Evolutionary conservation across 139 green algal species (phyloP).

Genomic region (Auxenochlorella protothecoides): DNA sequence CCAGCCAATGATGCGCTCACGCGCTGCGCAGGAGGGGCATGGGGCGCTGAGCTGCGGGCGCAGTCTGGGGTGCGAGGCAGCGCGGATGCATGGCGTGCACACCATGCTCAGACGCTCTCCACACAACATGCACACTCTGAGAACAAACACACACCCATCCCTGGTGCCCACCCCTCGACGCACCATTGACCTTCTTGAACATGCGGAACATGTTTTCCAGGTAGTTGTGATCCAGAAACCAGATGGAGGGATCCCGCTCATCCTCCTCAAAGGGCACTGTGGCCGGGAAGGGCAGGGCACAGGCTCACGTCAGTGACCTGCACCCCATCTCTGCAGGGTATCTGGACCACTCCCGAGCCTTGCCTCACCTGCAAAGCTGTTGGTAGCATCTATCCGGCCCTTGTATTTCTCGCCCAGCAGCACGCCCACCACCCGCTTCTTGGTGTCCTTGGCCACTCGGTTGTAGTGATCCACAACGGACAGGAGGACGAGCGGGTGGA

Average conservation of each 20-base stretch:
- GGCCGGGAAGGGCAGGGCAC: not conserved
- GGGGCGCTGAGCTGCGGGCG: not conserved
- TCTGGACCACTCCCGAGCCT: not conserved
- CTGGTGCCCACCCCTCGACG: not conserved
- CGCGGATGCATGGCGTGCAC: too few species aligned
- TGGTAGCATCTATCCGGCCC: slow-evolving; percentile 86
- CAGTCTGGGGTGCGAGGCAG: too few species aligned
- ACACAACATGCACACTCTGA: too few species aligned
- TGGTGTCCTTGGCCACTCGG: slow-evolving; percentile 88
- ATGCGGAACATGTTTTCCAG: slow-evolving; percentile 94
- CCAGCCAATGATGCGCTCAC: slow-evolving; percentile 93
- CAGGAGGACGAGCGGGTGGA: slow-evolving; percentile 95
- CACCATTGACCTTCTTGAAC: slow-evolving; percentile 99
- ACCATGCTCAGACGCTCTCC: too few species aligned
- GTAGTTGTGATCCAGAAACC: slow-evolving; percentile 99
- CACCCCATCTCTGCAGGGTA: not conserved
- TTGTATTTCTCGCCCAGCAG: slow-evolving; percentile 82
- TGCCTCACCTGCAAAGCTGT: slow-evolving; percentile 85
- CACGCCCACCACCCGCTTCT: slow-evolving; percentile 89
- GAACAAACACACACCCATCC: too few species aligned
- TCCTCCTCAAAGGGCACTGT: slow-evolving; percentile 98
- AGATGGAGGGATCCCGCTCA: slow-evolving; percentile 88
- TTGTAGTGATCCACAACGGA: slow-evolving; percentile 98
- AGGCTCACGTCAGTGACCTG: not conserved
- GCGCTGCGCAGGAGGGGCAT: slow-evolving; percentile 38